Conservation (phyloP, 768 basidiomycete genomes). For the Leucocoprinus leucothites region DNA sequence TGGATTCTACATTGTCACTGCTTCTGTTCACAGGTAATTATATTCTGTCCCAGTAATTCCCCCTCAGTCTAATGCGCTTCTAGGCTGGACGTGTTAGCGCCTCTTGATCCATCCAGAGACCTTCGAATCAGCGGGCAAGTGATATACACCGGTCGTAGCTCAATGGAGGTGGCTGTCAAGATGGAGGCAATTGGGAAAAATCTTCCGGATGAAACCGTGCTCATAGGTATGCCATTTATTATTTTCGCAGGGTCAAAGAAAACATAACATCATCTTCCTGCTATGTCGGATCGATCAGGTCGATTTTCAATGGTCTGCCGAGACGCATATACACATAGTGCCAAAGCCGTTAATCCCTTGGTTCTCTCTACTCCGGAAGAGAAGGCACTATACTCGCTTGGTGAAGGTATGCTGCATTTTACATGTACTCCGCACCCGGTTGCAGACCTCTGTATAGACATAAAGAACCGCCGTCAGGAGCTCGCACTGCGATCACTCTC, state of each 20-base stretch:
- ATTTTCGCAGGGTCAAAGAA: neutral
- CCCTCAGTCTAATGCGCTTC: neutral
- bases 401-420: constrained; percentile 49
- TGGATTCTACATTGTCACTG: constrained; percentile 82
- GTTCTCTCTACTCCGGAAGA: constrained; percentile 61
- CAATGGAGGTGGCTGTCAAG: constrained; percentile 85
- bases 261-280: neutral
- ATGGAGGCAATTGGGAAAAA: constrained; percentile 64
- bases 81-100: constrained; percentile 66
- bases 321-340: constrained; percentile 62
- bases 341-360: constrained; percentile 63
- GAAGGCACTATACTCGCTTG: constrained; percentile 55
- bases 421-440: neutral
- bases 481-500: constrained; percentile 57
- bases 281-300: constrained; percentile 38
- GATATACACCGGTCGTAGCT: constrained; percentile 71
- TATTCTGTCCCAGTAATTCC: too few species aligned
- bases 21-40: constrained; percentile 68
- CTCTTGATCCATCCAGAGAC: constrained; percentile 59
- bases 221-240: constrained; percentile 48
- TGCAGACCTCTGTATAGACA: constrained; percentile 33
- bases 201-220: constrained; percentile 53
- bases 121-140: constrained; percentile 78
- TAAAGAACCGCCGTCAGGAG: constrained; percentile 56
- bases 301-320: constrained; percentile 91